These are phyloP conservation scores for Paxillus ammoniavirescens DNA, from an alignment of 768 basidiomycete genomes.

Conservation along the genomic window DNA sequence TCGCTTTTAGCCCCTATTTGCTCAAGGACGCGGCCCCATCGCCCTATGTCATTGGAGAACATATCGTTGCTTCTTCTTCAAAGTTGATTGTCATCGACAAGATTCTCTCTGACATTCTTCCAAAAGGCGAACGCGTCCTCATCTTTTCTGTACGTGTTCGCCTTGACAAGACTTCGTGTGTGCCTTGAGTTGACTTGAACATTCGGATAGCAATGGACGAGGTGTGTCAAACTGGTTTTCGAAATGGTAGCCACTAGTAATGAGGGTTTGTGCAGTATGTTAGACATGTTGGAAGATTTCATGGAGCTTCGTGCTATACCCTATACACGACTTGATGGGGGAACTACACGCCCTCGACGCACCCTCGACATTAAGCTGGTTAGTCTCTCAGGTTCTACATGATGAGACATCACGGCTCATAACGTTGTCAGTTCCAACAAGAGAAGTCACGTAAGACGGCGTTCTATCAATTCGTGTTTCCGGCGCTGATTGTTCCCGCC, in stretches of 20 bases:
- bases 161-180: not conserved
- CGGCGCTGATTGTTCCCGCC: conserved; percentile 1
- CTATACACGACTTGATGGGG: conserved; percentile 62
- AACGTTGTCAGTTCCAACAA: conserved; percentile 48
- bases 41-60: conserved; percentile 52
- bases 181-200: conserved; percentile 5
- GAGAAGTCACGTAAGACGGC: conserved; percentile 48
- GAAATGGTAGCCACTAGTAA: not conserved
- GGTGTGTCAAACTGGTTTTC: conserved; percentile 25
- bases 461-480: not conserved
- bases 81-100: conserved; percentile 61
- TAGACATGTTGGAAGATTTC: conserved; percentile 69
- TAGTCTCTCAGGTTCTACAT: conserved; percentile 9
- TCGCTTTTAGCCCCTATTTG: conserved; percentile 47
- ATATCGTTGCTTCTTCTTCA: conserved; percentile 53
- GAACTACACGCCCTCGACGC: conserved; percentile 50
- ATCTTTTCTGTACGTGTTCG: conserved; percentile 58
- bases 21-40: conserved; percentile 47
- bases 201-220: conserved; percentile 55
- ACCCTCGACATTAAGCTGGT: conserved; percentile 58
- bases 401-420: not conserved
- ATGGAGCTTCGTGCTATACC: conserved; percentile 56
- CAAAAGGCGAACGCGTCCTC: conserved; percentile 60
- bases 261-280: conserved; percentile 45
- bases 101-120: conserved; percentile 51